Conservation (phyloP, 768 basidiomycete species). For the Sarcodon aspratus region DNA sequence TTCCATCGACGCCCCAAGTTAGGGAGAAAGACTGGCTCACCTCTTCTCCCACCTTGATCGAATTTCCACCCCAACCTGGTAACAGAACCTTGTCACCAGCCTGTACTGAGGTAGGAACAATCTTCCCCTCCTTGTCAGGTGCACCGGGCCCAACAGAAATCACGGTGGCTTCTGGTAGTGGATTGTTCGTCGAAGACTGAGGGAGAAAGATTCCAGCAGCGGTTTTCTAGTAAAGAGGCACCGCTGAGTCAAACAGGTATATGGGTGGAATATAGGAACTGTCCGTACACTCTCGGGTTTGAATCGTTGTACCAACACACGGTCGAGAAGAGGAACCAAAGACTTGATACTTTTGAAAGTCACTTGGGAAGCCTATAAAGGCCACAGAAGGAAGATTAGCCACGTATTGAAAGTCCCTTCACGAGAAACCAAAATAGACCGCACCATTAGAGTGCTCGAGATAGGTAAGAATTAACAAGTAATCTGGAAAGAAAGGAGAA, state of each 20-base stretch:
- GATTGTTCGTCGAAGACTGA: conserved; percentile 71
- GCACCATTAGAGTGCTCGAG: neutral
- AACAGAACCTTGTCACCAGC: conserved; percentile 88
- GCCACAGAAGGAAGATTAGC: too few relatives aligned
- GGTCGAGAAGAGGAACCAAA: conserved; percentile 85
- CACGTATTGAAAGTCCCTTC: too few relatives aligned
- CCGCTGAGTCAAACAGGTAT: neutral
- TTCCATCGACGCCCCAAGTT: conserved; percentile 2
- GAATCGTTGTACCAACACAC: conserved; percentile 94
- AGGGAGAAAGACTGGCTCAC: conserved; percentile 32
- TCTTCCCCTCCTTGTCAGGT: conserved; percentile 72
- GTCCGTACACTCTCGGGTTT: conserved; percentile 86
- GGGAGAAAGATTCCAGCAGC: conserved; percentile 92
- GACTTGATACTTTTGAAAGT: conserved; percentile 95
- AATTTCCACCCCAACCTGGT: conserved; percentile 92
- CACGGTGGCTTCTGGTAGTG: conserved; percentile 95
- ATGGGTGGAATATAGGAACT: neutral
- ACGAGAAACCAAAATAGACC: neutral
- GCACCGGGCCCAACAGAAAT: conserved; percentile 93
- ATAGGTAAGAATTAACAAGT: neutral
- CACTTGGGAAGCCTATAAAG: conserved; percentile 65
- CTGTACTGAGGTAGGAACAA: conserved; percentile 69
- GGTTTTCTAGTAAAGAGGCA: conserved; percentile 65
- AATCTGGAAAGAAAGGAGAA: neutral
- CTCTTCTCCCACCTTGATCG: conserved; percentile 96